A percentile compares a stretch with the other conserved stretches of the same genome.
phyloP scores from a whole-genome alignment of 2,329 filamentous ascomycete species.

The Nemania sp. region DNA sequence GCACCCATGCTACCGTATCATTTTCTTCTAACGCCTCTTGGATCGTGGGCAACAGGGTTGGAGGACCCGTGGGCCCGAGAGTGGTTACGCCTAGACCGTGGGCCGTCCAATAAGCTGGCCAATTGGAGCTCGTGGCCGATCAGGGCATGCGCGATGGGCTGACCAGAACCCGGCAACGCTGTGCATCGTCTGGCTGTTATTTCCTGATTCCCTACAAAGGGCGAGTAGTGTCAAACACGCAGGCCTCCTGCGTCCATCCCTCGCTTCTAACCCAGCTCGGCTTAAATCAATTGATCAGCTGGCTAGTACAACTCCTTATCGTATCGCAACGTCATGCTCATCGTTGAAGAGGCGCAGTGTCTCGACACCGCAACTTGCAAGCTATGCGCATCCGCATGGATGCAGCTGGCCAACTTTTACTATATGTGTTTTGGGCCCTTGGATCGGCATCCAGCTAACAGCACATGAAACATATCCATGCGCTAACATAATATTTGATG shows the following conservation, averaged over 20 bases:
- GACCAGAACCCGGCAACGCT: neutral
- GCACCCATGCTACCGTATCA: neutral
- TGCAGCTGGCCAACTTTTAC: too few species aligned
- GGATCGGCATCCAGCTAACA: too few species aligned
- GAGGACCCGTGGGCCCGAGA: neutral
- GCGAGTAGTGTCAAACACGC: constrained; percentile 4
- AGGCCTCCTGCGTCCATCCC: constrained; percentile 11
- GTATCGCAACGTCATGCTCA: neutral
- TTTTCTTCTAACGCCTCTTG: neutral
- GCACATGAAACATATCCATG: too few species aligned
- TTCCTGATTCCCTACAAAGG: neutral
- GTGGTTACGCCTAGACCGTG: neutral
- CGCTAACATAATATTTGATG: too few species aligned
- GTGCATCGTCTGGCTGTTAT: neutral
- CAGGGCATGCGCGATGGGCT: neutral
- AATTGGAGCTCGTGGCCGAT: constrained; percentile 16
- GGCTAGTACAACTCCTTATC: neutral
- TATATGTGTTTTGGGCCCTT: too few species aligned
- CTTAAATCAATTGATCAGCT: constrained; percentile 8
- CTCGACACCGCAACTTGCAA: constrained; percentile 3
- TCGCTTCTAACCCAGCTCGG: too few species aligned
- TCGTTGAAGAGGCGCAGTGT: neutral
- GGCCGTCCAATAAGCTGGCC: constrained; percentile 3
- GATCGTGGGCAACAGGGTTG: neutral
- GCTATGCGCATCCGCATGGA: neutral